Conservation (phyloP, 352 stramenopile genomes). For the Phytophthora citricola region DNA sequence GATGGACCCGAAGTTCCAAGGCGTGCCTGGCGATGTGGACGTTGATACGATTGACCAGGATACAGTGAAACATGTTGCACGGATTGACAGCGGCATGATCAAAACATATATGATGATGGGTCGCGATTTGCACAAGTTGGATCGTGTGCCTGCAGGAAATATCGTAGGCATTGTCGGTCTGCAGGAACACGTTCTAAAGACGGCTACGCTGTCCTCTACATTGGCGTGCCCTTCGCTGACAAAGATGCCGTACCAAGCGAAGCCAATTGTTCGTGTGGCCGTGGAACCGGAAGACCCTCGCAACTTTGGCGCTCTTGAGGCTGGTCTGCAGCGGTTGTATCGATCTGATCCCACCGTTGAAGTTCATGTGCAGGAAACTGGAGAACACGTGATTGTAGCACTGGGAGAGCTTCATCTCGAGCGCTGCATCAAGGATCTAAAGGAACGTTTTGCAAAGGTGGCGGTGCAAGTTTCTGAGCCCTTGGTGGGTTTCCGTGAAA, state of each 20-base stretch:
- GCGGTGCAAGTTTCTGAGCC: slow-evolving; percentile 86
- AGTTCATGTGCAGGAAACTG: slow-evolving; percentile 89
- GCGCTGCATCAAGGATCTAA: slow-evolving; percentile 92
- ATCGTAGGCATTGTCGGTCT: slow-evolving; percentile 91
- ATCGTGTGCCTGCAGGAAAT: slow-evolving; percentile 88
- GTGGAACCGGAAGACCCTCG: slow-evolving; percentile 89
- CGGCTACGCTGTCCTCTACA: slow-evolving; percentile 86
- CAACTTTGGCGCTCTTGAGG: slow-evolving; percentile 87
- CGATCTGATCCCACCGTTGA: slow-evolving; percentile 94
- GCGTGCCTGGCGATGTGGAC: slow-evolving; percentile 45
- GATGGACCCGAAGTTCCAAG: slow-evolving; percentile 92
- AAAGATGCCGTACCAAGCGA: slow-evolving; percentile 91
- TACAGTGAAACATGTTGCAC: slow-evolving; percentile 65
- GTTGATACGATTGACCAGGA: slow-evolving; percentile 34
- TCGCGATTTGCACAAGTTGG: slow-evolving; percentile 79
- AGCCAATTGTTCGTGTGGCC: slow-evolving; percentile 93
- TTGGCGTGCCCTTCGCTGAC: slow-evolving; percentile 84
- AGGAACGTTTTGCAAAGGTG: slow-evolving; percentile 89
- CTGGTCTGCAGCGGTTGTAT: slow-evolving; percentile 91
- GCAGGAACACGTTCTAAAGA: slow-evolving; percentile 91
- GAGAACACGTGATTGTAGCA: slow-evolving; percentile 91
- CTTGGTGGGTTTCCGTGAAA: slow-evolving; percentile 92
- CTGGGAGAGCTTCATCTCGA: slow-evolving; percentile 93
- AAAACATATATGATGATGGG: slow-evolving; percentile 95
- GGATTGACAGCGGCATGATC: slow-evolving; percentile 53